Percentiles rank a stretch among this genome's conserved stretches.
phyloP scores from a whole-genome alignment of 352 stramenopile genomes.

The Globisporangium acanthophoron region DNA sequence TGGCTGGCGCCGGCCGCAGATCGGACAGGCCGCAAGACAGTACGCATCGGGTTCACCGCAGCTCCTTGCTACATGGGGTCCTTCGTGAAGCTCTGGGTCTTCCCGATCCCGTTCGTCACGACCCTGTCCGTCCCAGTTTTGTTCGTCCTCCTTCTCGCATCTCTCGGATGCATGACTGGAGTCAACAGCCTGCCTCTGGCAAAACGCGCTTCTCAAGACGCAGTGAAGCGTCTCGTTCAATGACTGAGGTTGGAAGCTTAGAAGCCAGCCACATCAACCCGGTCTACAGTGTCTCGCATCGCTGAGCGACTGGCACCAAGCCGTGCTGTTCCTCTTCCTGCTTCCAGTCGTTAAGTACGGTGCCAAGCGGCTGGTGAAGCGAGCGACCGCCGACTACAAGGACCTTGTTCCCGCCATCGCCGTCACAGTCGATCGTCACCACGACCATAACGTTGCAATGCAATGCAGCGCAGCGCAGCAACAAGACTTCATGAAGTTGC shows the following conservation, averaged over 20 bases:
- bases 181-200: constrained; percentile 1
- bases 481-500: no score
- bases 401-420: constrained; percentile 1
- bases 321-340: constrained; percentile 17
- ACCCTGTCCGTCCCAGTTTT: constrained; percentile 13
- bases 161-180: constrained; percentile 8
- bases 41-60: neutral
- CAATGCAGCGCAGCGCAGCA: no score
- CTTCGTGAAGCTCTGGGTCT: constrained; percentile 25
- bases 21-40: neutral
- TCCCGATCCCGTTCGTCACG: constrained; percentile 30
- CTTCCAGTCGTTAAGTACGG: constrained; percentile 29
- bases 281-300: constrained; percentile 18
- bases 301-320: constrained; percentile 10
- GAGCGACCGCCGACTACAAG: constrained; percentile 14
- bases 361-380: constrained; percentile 14
- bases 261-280: constrained; percentile 26
- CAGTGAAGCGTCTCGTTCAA: constrained; percentile 13
- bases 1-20: neutral
- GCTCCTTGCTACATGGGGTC: neutral
- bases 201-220: constrained; percentile 12
- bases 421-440: neutral
- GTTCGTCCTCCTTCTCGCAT: constrained; percentile 9
- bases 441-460: no score
- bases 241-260: constrained; percentile 1